phyloP scores from a whole-genome alignment of 352 stramenopile species.

The Phytophthora syringae region DNA sequence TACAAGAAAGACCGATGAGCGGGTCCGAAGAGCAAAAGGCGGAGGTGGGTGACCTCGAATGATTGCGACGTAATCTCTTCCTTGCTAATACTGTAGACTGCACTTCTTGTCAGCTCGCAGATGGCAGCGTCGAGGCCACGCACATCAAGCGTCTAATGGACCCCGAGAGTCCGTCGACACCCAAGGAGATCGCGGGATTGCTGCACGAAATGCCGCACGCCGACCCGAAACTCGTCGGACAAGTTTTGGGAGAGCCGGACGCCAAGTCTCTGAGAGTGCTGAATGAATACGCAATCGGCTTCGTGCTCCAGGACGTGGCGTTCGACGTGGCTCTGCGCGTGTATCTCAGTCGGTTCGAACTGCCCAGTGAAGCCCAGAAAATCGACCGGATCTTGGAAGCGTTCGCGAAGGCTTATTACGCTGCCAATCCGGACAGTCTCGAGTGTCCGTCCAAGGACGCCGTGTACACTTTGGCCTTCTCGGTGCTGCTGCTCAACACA shows the following conservation, averaged over 20 bases:
- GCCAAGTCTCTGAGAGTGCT: constrained; percentile 64
- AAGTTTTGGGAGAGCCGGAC: constrained; percentile 72
- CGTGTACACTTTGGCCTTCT: constrained; percentile 83
- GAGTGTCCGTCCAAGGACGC: constrained; percentile 74
- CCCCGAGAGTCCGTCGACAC: constrained; percentile 50
- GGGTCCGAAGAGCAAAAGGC: constrained; percentile 17
- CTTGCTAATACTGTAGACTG: neutral
- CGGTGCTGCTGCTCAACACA: constrained; percentile 80
- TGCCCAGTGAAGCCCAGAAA: constrained; percentile 82
- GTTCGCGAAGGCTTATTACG: constrained; percentile 73
- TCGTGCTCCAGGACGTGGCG: constrained; percentile 60
- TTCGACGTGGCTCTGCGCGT: constrained; percentile 77
- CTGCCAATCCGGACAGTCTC: constrained; percentile 54
- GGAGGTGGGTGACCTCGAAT: constrained; percentile 4
- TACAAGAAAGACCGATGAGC: constrained; percentile 31
- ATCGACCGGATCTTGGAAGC: constrained; percentile 87
- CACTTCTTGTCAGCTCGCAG: too few species aligned
- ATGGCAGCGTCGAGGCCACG: constrained; percentile 26
- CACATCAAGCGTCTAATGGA: constrained; percentile 56
- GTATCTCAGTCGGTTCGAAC: constrained; percentile 74
- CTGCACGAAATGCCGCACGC: constrained; percentile 70
- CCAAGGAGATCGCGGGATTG: constrained; percentile 68
- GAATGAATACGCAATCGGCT: constrained; percentile 74
- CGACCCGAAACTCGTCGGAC: constrained; percentile 75
- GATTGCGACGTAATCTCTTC: neutral